Evolutionary conservation across 2,329 filamentous ascomycete species (phyloP).

Genomic region (Trichophyton benhamiae): DNA sequence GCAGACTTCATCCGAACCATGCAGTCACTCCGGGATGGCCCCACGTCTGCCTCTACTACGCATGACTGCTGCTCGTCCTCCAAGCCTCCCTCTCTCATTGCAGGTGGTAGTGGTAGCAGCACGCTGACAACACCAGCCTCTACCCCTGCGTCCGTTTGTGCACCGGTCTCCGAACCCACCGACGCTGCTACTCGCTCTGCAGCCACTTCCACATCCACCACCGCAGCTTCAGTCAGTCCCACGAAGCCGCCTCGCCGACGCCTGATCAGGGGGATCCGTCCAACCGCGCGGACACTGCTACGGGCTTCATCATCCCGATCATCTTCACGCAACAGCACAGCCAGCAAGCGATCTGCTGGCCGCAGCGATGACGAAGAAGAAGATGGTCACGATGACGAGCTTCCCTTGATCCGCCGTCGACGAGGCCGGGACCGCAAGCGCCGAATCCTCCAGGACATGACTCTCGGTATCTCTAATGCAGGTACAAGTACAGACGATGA

Average conservation of each 20-base stretch:
- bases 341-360: constrained; percentile 32
- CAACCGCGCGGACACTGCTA: constrained; percentile 20
- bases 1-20: constrained; percentile 45
- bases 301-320: constrained; percentile 27
- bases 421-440: constrained; percentile 12
- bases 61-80: constrained; percentile 10
- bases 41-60: too few species aligned
- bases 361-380: constrained; percentile 27
- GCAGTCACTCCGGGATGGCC: constrained; percentile 38
- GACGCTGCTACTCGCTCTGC: neutral
- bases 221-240: neutral
- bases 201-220: too few species aligned
- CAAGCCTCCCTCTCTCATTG: constrained; percentile 3
- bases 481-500: constrained; percentile 2
- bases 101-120: neutral
- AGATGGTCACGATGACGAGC: constrained; percentile 4
- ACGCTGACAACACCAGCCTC: neutral
- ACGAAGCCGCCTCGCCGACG: constrained; percentile 14
- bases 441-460: constrained; percentile 13
- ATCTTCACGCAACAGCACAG: constrained; percentile 31
- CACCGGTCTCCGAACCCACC: neutral
- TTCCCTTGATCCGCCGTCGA: constrained; percentile 6
- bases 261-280: constrained; percentile 8
- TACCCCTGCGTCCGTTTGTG: neutral
- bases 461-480: constrained; percentile 11